Conservation (phyloP, 306 rosid genomes). For the Quercus agrifolia region DNA sequence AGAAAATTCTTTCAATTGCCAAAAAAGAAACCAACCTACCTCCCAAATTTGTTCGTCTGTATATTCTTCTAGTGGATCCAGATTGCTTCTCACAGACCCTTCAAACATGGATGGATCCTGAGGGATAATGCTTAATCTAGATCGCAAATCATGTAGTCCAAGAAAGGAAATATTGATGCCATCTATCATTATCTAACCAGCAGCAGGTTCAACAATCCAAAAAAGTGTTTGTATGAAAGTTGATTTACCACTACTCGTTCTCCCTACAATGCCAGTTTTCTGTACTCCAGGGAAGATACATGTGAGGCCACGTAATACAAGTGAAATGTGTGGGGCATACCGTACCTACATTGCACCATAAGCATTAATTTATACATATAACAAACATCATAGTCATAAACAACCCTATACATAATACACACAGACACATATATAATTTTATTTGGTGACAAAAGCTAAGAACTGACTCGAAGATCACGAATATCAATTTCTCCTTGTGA, state of each 20-base stretch:
- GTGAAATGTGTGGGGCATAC: slow-evolving; percentile 50
- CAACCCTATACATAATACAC: background rate
- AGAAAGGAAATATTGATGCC: too few species aligned
- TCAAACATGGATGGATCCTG: slow-evolving; percentile 28
- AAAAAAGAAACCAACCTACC: slow-evolving; percentile 21
- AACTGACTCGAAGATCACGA: background rate
- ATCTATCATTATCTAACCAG: too few species aligned
- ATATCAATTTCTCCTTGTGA: too few species aligned
- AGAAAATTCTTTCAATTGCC: background rate
- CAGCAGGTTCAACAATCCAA: too few species aligned
- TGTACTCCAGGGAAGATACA: slow-evolving; percentile 40
- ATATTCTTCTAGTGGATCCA: slow-evolving; percentile 49
- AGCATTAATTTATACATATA: too few species aligned
- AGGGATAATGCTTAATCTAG: too few species aligned
- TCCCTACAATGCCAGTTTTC: slow-evolving; percentile 34
- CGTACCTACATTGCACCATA: slow-evolving; percentile 21
- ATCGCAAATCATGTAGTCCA: too few species aligned
- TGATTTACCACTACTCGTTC: too few species aligned
- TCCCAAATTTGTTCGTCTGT: slow-evolving; percentile 47
- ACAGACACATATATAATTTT: background rate
- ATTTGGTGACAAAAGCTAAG: background rate
- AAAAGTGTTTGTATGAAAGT: too few species aligned
- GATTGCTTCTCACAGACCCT: slow-evolving; percentile 50
- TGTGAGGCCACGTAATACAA: slow-evolving; percentile 43
- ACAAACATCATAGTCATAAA: background rate